Base-by-base conservation (phyloP, 805 yeast genomes). In the Wickerhamiella shivajii region DNA sequence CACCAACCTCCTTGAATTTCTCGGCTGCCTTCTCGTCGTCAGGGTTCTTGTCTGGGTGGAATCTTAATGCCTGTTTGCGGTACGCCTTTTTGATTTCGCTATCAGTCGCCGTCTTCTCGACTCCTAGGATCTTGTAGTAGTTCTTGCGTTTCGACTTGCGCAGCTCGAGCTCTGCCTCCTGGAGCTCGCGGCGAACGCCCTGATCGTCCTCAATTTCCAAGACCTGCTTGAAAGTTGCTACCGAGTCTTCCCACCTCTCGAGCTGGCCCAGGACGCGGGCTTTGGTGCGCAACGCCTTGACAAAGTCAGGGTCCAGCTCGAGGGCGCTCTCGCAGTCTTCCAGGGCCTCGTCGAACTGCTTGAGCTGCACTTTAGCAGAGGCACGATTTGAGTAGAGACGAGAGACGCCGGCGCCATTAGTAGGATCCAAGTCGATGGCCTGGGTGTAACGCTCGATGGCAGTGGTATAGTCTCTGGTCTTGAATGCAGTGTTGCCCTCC, bases 1-100 rank as follows among this genome's bases (percentile, higher is more conserved):
- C 71, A 3, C 87, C 74, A 50, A 83, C 68, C 55, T 83, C 94
- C 59, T 87, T 87, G 60, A 87, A 87, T 61, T 80, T 84, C 53
- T 87, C 97, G 34, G 92, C 90, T 11, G 93, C 95, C 53, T 77
- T 93, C 34, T 52, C 63, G 31, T 47, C 47, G 29, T 56, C 59
- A 9, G 69, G 71, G 50, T 79, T 76, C 59, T 81, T 80, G 51
- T 80, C 93, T 0, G 93, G 93, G 52, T 80, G 93, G 47, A 68
- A 68, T 41, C 60, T 62, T 39, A 79, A 63, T 3, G 92, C 92
- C 44, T 72, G 65, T 46, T 69, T 72, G 46, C 84, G 64, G 55
- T 76, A 80, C 1, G 90, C 79, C 51, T 75, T 77, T 52, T 77
- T 77, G 49, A 80, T 68, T 34, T 71, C 78, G 2, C 51, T 43